Evolutionary conservation across 2,329 filamentous ascomycete species (phyloP), one percentile per base, ranked within the genome.

Genomic region (Epichloe typhina): DNA sequence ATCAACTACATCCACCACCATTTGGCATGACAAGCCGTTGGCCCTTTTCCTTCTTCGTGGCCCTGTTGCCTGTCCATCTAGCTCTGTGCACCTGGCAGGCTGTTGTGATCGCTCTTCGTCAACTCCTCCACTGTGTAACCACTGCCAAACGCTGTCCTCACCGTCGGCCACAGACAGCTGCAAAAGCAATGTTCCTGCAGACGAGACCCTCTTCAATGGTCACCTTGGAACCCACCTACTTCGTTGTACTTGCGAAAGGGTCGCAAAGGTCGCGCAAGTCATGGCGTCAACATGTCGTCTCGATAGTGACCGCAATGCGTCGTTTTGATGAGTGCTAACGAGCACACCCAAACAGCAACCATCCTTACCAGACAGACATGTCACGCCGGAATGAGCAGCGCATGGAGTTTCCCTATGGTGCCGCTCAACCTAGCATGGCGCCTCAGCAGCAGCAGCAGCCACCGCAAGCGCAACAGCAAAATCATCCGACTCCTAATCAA

Each of bases 331-430:
- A 43, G 43, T 57, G 58, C 65, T 66, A 58, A 67, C 57, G 57
- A 52, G 51, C 54, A 50, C 55, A 41, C 52, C 54, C 52, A 56
- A 53, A 59, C 53, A 69, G 67, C 59, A 67, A 68, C 53, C 73
- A 78, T 60, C 63, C 70, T 50, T 77, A 77, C 59, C 73, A 72
- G 63, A 62, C 68, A 57, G 73, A 77, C 55, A 72, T 78, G 73
- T 67, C 64, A 56, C 68, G 68, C 54, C 68, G 69, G 51, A 66
- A 65, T 58, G 69, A 72, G 9, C 52, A 53, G 55, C 66, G 67
- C 50, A 69, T 70, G 59, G 68, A 71, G 19, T 72, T 71, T 52
- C 64, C 66, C 45, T 72, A 71, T 49, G 66, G 63, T 54, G 60
- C 61, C 42, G 60, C 66, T 46, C 68, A 70, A 57, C 64, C 67